phyloP scores from a whole-genome alignment of 148 eudicot genomes.

The Cornus controversa region DNA sequence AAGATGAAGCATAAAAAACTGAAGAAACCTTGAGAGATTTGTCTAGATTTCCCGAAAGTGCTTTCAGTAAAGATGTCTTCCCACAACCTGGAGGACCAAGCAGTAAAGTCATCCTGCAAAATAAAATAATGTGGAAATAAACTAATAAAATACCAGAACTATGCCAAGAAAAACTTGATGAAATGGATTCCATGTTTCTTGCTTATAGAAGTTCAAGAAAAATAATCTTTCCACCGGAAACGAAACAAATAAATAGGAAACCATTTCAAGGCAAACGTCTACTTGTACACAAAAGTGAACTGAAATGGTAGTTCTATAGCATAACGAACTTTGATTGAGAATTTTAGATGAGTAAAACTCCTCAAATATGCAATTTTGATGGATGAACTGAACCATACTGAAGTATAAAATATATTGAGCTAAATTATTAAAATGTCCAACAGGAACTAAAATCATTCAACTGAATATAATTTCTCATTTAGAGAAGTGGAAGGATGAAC shows the following conservation, averaged over 20 bases:
- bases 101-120: constrained; percentile 65
- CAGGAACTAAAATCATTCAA: not conserved
- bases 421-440: not conserved
- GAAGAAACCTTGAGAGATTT: constrained; percentile 58
- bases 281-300: not conserved
- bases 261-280: not conserved
- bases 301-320: not conserved
- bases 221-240: too few relatives aligned
- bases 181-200: not conserved
- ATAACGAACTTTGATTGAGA: not conserved
- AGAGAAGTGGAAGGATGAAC: too few relatives aligned
- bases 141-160: too few relatives aligned
- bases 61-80: constrained; percentile 65
- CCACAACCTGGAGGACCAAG: constrained; percentile 94
- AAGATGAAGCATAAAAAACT: not conserved
- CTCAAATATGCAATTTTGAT: not conserved
- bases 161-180: too few relatives aligned
- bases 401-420: too few relatives aligned
- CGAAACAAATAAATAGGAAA: not conserved
- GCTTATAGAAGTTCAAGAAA: not conserved
- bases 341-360: not conserved
- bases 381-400: not conserved
- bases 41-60: constrained; percentile 69
- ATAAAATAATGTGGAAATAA: not conserved
- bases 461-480: too few relatives aligned